Percentiles rank a stretch among this genome's conserved stretches.
Evolutionary conservation across 2,329 filamentous ascomycete species (phyloP).

Genomic region (Colletotrichum sp.): DNA sequence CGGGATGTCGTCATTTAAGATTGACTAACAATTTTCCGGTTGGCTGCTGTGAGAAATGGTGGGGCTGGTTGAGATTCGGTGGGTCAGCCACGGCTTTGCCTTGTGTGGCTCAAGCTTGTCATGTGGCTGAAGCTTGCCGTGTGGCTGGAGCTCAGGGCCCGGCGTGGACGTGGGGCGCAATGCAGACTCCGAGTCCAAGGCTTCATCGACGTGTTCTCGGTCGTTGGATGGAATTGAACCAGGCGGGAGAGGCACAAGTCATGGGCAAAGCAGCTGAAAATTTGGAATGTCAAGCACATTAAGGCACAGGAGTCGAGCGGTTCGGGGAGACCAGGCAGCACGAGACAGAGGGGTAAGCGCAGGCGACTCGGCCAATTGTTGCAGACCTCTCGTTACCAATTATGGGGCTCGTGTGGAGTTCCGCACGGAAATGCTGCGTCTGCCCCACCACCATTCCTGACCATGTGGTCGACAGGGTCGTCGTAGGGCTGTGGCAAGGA

Average conservation of each 20-base stretch:
- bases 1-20: background rate
- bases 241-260: background rate
- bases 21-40: background rate
- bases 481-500: background rate
- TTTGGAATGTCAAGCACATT: background rate
- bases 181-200: background rate
- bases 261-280: background rate
- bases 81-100: background rate
- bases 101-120: background rate
- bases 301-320: background rate
- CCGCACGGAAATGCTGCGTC: background rate
- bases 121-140: background rate
- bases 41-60: background rate
- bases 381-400: background rate
- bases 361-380: background rate
- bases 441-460: background rate
- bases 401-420: background rate
- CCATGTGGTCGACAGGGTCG: background rate
- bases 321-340: background rate
- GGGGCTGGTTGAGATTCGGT: background rate
- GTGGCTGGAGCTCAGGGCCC: background rate
- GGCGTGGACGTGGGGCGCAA: background rate
- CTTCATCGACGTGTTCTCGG: background rate
- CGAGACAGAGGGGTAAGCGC: background rate
- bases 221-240: background rate